phyloP scores from a whole-genome alignment of 208 protist species.

The Porcisia deanei region DNA sequence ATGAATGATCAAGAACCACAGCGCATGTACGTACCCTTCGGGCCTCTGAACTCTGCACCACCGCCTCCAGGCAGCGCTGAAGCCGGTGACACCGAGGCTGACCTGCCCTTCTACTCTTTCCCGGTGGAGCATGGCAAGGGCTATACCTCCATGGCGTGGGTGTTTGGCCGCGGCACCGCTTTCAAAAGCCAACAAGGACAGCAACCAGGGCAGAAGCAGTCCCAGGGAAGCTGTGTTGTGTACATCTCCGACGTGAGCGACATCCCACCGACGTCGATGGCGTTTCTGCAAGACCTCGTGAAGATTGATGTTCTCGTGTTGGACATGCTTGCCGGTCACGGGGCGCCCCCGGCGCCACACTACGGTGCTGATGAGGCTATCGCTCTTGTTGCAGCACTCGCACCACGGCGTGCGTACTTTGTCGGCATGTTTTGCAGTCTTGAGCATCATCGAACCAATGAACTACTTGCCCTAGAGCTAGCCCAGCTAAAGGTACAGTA shows the following conservation, averaged over 20 bases:
- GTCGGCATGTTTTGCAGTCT: constrained; percentile 89
- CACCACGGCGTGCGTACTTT: constrained; percentile 54
- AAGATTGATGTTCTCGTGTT: constrained; percentile 87
- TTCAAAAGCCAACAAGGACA: constrained; percentile 44
- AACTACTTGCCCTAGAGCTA: constrained; percentile 37
- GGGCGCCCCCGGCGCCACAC: constrained; percentile 52
- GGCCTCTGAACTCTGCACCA: neutral
- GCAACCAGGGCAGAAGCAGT: neutral
- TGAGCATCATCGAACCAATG: constrained; percentile 61
- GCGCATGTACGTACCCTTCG: constrained; percentile 54
- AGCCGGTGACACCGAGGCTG: neutral
- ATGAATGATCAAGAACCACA: constrained; percentile 39
- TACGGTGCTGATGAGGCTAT: constrained; percentile 78
- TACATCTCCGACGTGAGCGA: constrained; percentile 86
- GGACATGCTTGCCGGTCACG: constrained; percentile 66
- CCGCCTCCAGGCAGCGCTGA: neutral
- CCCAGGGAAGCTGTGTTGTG: constrained; percentile 57
- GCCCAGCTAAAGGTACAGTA: constrained; percentile 30
- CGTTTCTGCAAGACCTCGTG: constrained; percentile 70
- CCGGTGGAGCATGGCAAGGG: constrained; percentile 75
- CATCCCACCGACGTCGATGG: constrained; percentile 45
- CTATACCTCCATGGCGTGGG: constrained; percentile 86
- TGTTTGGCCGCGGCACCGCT: constrained; percentile 70
- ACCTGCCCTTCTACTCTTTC: constrained; percentile 66
- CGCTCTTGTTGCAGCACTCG: constrained; percentile 43